Percentiles rank a stretch among this genome's conserved stretches.
These are phyloP conservation scores for Fusarium bulbicola DNA, from an alignment of 2,329 filamentous ascomycete species.

Conservation along the genomic window DNA sequence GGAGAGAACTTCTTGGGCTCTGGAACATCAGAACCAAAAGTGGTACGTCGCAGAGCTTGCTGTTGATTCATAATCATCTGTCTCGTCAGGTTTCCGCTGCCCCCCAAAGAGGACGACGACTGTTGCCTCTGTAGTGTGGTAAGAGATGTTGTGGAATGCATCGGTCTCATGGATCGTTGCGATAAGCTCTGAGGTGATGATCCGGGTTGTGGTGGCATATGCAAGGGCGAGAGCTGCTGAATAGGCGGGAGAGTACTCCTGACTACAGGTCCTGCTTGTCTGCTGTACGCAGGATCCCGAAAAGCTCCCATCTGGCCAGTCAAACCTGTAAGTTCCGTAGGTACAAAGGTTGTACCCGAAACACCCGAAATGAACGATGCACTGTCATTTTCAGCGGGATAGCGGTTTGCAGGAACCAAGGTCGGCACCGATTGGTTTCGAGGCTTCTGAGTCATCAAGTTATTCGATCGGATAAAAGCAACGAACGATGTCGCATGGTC, in stretches of 20 bases:
- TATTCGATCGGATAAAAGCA: conserved; percentile 67
- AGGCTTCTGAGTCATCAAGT: conserved; percentile 53
- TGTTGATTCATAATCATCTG: conserved; percentile 58
- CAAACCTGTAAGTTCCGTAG: conserved; percentile 41
- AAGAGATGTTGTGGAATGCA: conserved; percentile 40
- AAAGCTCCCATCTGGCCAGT: conserved; percentile 34
- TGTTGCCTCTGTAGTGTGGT: conserved; percentile 33
- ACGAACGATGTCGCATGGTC: conserved; percentile 66
- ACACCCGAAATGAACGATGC: conserved; percentile 46
- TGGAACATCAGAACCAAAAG: conserved; percentile 51
- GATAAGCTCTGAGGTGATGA: conserved; percentile 35
- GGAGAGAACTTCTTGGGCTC: conserved; percentile 57
- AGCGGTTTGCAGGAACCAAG: conserved; percentile 35
- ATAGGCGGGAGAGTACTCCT: conserved; percentile 22
- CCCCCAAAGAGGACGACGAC: conserved; percentile 29
- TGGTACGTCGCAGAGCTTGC: conserved; percentile 52
- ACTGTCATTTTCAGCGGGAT: conserved; percentile 38
- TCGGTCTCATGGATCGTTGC: conserved; percentile 31
- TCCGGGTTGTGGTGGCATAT: conserved; percentile 26
- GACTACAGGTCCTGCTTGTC: conserved; percentile 13
- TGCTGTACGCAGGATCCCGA: conserved; percentile 31
- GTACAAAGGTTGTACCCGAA: conserved; percentile 47
- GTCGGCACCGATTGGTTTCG: conserved; percentile 34
- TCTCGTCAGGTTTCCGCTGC: conserved; percentile 47
- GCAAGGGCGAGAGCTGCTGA: conserved; percentile 35